Evolutionary conservation across 2,329 filamentous ascomycete genomes (phyloP).

Genomic region (Talaromyces marneffei): DNA sequence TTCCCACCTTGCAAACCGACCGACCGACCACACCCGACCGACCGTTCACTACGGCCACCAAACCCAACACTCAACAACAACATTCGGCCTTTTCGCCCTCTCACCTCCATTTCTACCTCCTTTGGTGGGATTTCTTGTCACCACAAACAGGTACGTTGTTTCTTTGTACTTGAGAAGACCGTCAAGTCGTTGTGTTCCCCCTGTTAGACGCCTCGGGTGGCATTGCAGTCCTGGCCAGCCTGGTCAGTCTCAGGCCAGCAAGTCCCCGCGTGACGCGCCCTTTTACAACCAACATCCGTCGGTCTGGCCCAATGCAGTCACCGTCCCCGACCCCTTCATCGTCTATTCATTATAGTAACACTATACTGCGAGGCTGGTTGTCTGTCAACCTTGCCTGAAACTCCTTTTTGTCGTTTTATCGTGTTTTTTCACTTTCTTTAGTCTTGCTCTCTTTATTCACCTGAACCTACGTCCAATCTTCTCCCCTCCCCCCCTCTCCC

Average conservation of each 20-base stretch:
- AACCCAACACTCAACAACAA: background rate
- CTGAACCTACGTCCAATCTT: background rate
- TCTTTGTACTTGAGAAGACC: background rate
- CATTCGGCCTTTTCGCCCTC: background rate
- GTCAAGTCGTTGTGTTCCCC: background rate
- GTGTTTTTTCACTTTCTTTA: background rate
- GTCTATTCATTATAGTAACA: background rate
- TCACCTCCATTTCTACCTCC: background rate
- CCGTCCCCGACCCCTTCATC: background rate
- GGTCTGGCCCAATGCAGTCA: slow-evolving; percentile 6
- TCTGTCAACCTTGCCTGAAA: slow-evolving; percentile 6
- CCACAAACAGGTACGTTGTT: background rate
- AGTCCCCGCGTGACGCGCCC: slow-evolving; percentile 14
- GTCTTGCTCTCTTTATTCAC: background rate
- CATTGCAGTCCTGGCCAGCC: slow-evolving; percentile 3
- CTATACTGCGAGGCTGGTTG: slow-evolving; percentile 1
- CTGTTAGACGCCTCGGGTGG: background rate
- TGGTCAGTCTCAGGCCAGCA: background rate
- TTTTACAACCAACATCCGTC: background rate
- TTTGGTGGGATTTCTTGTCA: background rate
- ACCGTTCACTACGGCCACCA: slow-evolving; percentile 1
- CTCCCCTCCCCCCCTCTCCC: background rate
- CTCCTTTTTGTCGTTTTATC: background rate
- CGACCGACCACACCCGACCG: background rate
- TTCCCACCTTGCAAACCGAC: background rate